Conservation (phyloP, 2,329 filamentous ascomycete genomes). For the Aspergillus eucalypticola region DNA sequence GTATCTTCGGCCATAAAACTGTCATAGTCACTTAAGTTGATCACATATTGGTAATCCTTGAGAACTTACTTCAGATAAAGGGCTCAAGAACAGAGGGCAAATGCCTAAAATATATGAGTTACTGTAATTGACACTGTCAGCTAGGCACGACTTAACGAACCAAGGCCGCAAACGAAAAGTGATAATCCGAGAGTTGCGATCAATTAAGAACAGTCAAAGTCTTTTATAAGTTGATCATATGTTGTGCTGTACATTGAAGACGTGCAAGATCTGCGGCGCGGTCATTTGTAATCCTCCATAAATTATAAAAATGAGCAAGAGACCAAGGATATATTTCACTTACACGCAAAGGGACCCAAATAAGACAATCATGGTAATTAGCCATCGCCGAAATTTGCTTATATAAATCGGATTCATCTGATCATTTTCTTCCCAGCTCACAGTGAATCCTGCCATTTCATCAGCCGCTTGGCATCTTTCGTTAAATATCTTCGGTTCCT, state of each 20-base stretch:
- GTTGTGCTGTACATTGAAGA: conserved; percentile 88
- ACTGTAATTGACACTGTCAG: too few relatives aligned
- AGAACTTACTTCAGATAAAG: conserved; percentile 58
- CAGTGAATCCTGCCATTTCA: conserved; percentile 56
- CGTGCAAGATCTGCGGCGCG: conserved; percentile 69
- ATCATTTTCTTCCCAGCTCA: conserved; percentile 75
- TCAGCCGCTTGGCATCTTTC: conserved; percentile 26
- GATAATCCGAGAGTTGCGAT: conserved; percentile 80
- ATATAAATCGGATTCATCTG: conserved; percentile 73
- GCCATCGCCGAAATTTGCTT: conserved; percentile 69
- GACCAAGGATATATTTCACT: conserved; percentile 21
- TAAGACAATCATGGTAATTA: conserved; percentile 73
- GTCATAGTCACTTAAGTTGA: too few relatives aligned
- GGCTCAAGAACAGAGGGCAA: conserved; percentile 64
- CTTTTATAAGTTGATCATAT: conserved; percentile 71
- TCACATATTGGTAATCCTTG: background rate
- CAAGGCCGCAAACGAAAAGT: conserved; percentile 80
- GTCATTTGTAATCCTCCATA: too few relatives aligned
- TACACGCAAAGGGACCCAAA: conserved; percentile 79
- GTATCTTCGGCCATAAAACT: conserved; percentile 79
- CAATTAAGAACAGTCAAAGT: conserved; percentile 70
- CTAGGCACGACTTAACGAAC: conserved; percentile 25
- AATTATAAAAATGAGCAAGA: conserved; percentile 4
- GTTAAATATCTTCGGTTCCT: too few relatives aligned
- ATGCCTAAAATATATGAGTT: conserved; percentile 37